Conservation (phyloP, 2,329 filamentous ascomycete species). For the Mycosphaerelloides madeirae region DNA sequence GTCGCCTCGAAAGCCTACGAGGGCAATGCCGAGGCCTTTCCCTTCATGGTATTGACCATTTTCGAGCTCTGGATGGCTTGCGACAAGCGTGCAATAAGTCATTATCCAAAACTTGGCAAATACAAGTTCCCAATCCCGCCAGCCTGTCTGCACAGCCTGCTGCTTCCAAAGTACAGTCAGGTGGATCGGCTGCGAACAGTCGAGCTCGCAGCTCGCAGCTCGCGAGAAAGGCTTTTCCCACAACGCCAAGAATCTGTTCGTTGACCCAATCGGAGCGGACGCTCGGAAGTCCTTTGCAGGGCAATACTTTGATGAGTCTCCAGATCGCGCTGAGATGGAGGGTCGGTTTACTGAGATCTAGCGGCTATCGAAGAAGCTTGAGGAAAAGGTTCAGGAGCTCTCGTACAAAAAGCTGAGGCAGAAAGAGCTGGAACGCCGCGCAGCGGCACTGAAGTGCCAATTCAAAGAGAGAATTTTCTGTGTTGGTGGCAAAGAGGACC, state of each 20-base stretch:
- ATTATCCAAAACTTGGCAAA: slow-evolving; percentile 46
- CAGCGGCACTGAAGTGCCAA: too few species aligned
- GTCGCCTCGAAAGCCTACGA: slow-evolving; percentile 36
- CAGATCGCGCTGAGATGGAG: slow-evolving; percentile 1
- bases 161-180: slow-evolving; percentile 44
- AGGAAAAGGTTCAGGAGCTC: slow-evolving; percentile 35
- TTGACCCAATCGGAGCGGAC: slow-evolving; percentile 26
- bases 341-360: slow-evolving; percentile 20
- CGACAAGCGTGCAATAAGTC: slow-evolving; percentile 44
- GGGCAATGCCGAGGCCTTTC: slow-evolving; percentile 47
- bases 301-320: slow-evolving; percentile 38
- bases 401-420: slow-evolving; percentile 23
- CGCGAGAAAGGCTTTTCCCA: slow-evolving; percentile 31
- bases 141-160: slow-evolving; percentile 51
- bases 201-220: slow-evolving; percentile 45
- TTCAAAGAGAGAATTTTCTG: too few species aligned
- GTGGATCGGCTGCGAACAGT: slow-evolving; percentile 49
- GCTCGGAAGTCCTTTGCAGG: slow-evolving; percentile 36
- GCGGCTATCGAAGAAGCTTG: slow-evolving; percentile 35
- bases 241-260: slow-evolving; percentile 45
- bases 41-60: slow-evolving; percentile 48
- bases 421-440: too few species aligned
- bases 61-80: slow-evolving; percentile 57
- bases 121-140: slow-evolving; percentile 52
- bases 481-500: too few species aligned